Evolutionary conservation across 371 early-diverging fungal genomes (phyloP), one percentile per base, ranked within the genome.

Genomic region (Saksenaea oblongispora): DNA sequence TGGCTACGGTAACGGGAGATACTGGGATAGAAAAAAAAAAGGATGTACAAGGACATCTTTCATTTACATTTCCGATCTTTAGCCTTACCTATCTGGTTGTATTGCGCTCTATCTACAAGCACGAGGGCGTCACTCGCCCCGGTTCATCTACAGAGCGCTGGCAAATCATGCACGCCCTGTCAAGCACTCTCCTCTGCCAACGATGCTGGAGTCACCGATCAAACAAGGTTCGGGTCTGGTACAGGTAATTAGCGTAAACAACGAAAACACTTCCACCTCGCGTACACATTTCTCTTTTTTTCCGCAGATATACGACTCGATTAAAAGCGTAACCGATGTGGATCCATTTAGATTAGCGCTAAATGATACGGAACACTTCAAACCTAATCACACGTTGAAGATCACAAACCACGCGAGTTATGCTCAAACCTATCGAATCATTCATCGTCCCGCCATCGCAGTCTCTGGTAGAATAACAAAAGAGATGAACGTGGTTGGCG

Each of bases 201-300:
- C 51, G 5, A n/a, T 18, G 18, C 24, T 66, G 9, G 59, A 70
- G 24, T 64, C 75, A 10, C 78, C 74, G 1, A 70, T 76, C 13
- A 63, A 70, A 39, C 87, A 87, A 59, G 88, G 86, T 5, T 76
- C 82, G n/a, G 86, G 88, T 10, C 62, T 85, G 15, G 75, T 86
- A 27, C 67, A 85, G 58, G 70, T 70, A 65, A 22, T 15, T 57
- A 58, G 14, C 34, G 31, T 18, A 59, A n/a, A 56, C 13, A 14
- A 51, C 42, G 5, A 41, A 31, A 60, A 34, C 13, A 60, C 18
- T 31, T 13, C 13, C n/a, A 41, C 31, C 7, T n/a, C n/a, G n/a
- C n/a, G n/a, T 31, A 31, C 31, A 31, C 31, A 31, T 31, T 31
- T 1, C 9, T 39, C 10, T 39, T 39, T 3, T 11, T 11, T 1